A percentile compares a stretch with the other conserved stretches of the same genome.
phyloP scores from a whole-genome alignment of 2,329 filamentous ascomycete genomes.

The Calonectria montana region DNA sequence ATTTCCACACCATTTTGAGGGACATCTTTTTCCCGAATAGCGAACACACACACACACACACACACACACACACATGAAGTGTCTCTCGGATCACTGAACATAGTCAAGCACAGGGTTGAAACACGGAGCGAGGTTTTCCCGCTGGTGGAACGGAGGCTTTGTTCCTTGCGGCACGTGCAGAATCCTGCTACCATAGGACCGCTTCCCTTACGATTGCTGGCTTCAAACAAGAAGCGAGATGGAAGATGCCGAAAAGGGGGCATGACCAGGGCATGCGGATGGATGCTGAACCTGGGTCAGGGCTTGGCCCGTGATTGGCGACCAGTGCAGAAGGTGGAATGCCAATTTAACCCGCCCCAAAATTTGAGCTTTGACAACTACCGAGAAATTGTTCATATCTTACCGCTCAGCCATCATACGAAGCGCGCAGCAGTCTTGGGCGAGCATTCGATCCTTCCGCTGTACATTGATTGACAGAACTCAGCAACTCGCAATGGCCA shows the following conservation, averaged over 20 bases:
- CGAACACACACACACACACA: background rate
- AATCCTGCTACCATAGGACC: background rate
- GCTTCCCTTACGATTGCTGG: background rate
- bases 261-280: background rate
- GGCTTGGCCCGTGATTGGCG: background rate
- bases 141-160: background rate
- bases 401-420: background rate
- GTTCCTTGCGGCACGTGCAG: background rate
- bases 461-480: background rate
- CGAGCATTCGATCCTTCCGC: background rate
- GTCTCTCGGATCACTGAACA: too few relatives aligned
- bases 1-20: background rate
- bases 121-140: background rate
- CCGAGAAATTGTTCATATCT: conserved; percentile 3
- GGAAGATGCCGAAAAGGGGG: background rate
- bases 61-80: too few relatives aligned
- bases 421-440: too few relatives aligned
- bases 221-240: background rate
- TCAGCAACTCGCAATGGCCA: background rate
- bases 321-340: background rate
- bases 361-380: background rate
- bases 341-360: background rate
- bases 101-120: background rate
- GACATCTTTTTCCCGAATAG: background rate
- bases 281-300: background rate